Base-by-base conservation (phyloP, 371 early-diverging fungal species). In the Lichtheimia ornata region DNA sequence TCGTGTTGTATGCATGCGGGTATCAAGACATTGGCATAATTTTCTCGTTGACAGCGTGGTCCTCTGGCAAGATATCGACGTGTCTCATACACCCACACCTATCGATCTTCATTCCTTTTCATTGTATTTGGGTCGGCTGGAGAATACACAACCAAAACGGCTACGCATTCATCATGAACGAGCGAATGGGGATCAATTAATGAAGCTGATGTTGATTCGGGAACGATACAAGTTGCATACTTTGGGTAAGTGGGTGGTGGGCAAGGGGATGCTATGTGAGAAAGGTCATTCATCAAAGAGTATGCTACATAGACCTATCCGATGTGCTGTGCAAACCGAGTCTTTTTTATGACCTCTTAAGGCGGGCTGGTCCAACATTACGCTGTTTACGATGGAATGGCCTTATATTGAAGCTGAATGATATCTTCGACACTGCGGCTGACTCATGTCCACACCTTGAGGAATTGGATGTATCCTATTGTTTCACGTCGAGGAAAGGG, bases 11-110 rank as follows among this genome's bases (percentile, higher is more conserved):
- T 72, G 70, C 47, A 62, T 62, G 2, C 41, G 64, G 1, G 76
- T 72, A 0, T 75, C 70, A 0, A 61, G 47, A 2, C 53, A 43
- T 0, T 75, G 76, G 76, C 55, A 61, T 20, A 17, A 42, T 0
- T 72, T 58, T 43, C 44, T 72, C 2, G 25, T 52, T 0, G 17
- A 54, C 6, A 63, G 25, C 6, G 57, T 63, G 4, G 56, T 51
- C 27, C 53, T 75, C 4, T 75, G 72, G 76, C 65, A 62, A 28
- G 44, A 65, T 17, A 54, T 75, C 3, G 58, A 65, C 5, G 66
- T 74, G 45, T 13, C n/a, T 13, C 43, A 53, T 24, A 53, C 28
- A 9, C 44, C 56, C 15, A 50, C 24, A 14, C 61, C 59, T n/a
- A 30, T 62, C 9, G 22, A 58, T 11, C 40, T 56, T 7, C 9